Conservation (phyloP, 371 early-diverging fungal species). For the Mortierella sp. region DNA sequence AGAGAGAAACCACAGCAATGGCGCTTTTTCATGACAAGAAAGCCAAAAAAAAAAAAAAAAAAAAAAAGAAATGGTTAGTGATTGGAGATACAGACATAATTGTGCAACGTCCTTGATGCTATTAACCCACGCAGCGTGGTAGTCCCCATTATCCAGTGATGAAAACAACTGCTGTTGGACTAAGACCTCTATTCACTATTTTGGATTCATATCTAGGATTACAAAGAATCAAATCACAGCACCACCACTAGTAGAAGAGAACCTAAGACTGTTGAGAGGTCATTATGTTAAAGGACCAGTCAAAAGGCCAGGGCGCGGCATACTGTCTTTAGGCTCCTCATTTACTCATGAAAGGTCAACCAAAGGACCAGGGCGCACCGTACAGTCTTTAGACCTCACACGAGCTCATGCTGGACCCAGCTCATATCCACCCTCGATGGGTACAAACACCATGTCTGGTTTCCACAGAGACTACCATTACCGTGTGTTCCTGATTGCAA, state of each 20-base stretch:
- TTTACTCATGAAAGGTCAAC: conserved; percentile 17
- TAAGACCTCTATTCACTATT: conserved; percentile 32
- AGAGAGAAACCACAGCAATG: too few relatives aligned
- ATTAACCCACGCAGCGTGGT: conserved; percentile 25
- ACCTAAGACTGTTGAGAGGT: conserved; percentile 25
- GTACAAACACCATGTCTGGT: too few relatives aligned
- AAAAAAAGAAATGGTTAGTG: conserved; percentile 30
- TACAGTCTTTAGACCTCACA: too few relatives aligned
- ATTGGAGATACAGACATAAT: conserved; percentile 21
- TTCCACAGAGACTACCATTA: too few relatives aligned
- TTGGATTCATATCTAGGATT: conserved; percentile 5
- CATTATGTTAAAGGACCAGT: conserved; percentile 22
- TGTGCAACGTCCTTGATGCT: conserved; percentile 36
- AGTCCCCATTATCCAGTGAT: conserved; percentile 33
- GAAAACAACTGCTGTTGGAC: conserved; percentile 37
- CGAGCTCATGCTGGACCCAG: too few relatives aligned
- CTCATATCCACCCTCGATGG: too few relatives aligned
- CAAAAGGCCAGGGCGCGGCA: too few relatives aligned
- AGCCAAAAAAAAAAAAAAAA: too few relatives aligned
- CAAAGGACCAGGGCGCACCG: too few relatives aligned
- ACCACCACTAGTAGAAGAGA: conserved; percentile 6
- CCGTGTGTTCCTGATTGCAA: too few relatives aligned
- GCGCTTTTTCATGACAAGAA: neutral
- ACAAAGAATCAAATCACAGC: conserved; percentile 21
- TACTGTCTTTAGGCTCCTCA: conserved; percentile 23